Conservation (phyloP, 2,329 filamentous ascomycete genomes). For the Nannizziopsis barbatae region DNA sequence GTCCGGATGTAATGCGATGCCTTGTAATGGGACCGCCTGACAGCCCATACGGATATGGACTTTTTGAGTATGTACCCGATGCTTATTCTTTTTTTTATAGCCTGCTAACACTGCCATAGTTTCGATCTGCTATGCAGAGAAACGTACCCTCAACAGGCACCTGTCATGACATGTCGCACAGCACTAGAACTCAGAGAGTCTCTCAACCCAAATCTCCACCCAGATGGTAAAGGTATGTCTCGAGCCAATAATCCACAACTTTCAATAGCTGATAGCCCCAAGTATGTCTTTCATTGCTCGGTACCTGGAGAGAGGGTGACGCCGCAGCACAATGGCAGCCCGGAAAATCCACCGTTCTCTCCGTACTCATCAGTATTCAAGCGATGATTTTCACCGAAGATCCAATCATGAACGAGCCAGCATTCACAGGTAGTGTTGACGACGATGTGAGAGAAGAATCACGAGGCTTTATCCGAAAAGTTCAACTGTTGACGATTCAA, state of each 20-base stretch:
- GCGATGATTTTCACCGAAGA: constrained; percentile 46
- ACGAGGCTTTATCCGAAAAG: constrained; percentile 23
- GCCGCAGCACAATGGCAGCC: constrained; percentile 36
- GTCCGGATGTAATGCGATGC: constrained; percentile 42
- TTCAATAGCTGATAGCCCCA: constrained; percentile 7
- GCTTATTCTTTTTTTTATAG: not conserved
- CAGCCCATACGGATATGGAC: constrained; percentile 44
- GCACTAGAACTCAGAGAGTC: constrained; percentile 29
- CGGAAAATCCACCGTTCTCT: constrained; percentile 40
- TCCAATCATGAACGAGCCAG: constrained; percentile 48
- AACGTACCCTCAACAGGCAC: constrained; percentile 36
- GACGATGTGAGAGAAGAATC: constrained; percentile 15
- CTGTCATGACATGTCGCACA: constrained; percentile 36
- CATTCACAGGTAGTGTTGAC: constrained; percentile 20
- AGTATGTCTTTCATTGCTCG: constrained; percentile 43
- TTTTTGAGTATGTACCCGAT: constrained; percentile 35
- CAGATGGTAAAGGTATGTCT: constrained; percentile 37
- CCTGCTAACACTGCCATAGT: constrained; percentile 6
- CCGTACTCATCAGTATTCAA: constrained; percentile 47
- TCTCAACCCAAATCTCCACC: constrained; percentile 46
- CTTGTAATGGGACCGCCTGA: constrained; percentile 41
- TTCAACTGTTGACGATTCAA: constrained; percentile 13
- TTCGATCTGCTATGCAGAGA: constrained; percentile 41
- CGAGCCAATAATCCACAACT: not conserved
- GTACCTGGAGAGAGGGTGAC: constrained; percentile 38